phyloP scores from a whole-genome alignment of 2,329 filamentous ascomycete genomes.

The Lachnellula hyalina region DNA sequence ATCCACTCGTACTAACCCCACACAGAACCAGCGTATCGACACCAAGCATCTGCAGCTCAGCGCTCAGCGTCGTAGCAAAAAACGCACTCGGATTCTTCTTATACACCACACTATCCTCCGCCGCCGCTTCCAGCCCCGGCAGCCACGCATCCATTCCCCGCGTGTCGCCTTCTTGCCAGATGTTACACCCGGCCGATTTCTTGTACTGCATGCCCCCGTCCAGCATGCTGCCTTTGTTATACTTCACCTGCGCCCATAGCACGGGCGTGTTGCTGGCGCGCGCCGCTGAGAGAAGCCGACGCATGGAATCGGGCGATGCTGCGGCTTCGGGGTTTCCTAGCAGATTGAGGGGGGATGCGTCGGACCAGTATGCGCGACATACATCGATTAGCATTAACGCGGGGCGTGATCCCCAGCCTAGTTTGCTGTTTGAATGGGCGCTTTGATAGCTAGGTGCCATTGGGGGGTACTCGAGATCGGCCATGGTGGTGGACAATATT shows the following conservation, averaged over 20 bases:
- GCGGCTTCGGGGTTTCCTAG: constrained; percentile 34
- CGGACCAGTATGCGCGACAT: constrained; percentile 41
- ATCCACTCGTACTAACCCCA: constrained; percentile 43
- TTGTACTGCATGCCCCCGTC: constrained; percentile 41
- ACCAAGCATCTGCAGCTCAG: constrained; percentile 34
- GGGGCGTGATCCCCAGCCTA: constrained; percentile 40
- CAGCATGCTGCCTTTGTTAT: constrained; percentile 38
- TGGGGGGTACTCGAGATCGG: no score
- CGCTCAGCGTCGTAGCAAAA: constrained; percentile 40
- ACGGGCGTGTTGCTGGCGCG: constrained; percentile 35
- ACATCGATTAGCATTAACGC: constrained; percentile 43
- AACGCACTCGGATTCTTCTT: constrained; percentile 43
- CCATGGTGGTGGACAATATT: no score
- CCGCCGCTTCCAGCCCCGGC: constrained; percentile 34
- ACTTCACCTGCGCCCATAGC: constrained; percentile 41
- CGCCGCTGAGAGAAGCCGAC: constrained; percentile 36
- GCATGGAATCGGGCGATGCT: constrained; percentile 35
- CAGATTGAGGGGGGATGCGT: constrained; percentile 38
- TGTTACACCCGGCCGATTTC: constrained; percentile 38
- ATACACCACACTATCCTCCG: constrained; percentile 34
- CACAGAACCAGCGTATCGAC: constrained; percentile 43
- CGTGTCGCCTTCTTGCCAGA: constrained; percentile 37
- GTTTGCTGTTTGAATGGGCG: constrained; percentile 9
- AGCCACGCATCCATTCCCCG: constrained; percentile 37
- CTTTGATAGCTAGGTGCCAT: no score